Conservation (phyloP, 2,329 filamentous ascomycete genomes). For the Colletotrichum ledebouriae region DNA sequence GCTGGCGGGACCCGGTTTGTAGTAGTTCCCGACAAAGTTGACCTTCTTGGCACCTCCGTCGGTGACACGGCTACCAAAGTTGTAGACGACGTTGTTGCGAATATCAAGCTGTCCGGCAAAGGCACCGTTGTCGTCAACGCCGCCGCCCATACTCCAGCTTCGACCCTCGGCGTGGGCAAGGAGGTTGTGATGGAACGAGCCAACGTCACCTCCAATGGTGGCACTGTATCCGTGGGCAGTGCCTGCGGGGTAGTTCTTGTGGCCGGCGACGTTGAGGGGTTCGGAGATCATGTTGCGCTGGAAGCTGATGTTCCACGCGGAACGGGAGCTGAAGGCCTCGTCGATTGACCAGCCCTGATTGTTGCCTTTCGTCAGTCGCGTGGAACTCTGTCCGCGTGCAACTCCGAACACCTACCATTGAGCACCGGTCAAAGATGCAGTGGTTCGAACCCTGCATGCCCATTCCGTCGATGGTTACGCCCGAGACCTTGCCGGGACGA, state of each 20-base stretch:
- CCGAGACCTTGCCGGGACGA: constrained; percentile 49
- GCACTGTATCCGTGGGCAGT: constrained; percentile 48
- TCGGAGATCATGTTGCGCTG: constrained; percentile 54
- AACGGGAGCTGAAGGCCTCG: constrained; percentile 52
- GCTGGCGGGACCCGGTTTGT: constrained; percentile 51
- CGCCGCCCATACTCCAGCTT: constrained; percentile 53
- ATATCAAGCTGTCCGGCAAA: constrained; percentile 52
- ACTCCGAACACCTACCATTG: constrained; percentile 42
- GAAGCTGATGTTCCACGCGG: constrained; percentile 52
- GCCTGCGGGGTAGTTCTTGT: constrained; percentile 53
- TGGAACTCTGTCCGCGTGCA: no score
- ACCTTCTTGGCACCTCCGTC: constrained; percentile 51
- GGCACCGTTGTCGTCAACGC: constrained; percentile 48
- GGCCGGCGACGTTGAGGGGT: constrained; percentile 52
- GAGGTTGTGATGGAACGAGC: constrained; percentile 53
- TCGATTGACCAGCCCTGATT: constrained; percentile 51
- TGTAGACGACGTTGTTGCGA: constrained; percentile 54
- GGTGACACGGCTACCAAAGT: constrained; percentile 50
- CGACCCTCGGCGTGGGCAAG: constrained; percentile 50
- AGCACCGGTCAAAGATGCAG: constrained; percentile 52
- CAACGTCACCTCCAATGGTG: constrained; percentile 51
- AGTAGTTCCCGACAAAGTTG: constrained; percentile 52
- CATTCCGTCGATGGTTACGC: constrained; percentile 52
- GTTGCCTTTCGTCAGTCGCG: background rate
- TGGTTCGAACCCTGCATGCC: constrained; percentile 52